Evolutionary conservation across 1,284 basidiomycete species (phyloP).

Genomic region (Leccinum griseonigrum): DNA sequence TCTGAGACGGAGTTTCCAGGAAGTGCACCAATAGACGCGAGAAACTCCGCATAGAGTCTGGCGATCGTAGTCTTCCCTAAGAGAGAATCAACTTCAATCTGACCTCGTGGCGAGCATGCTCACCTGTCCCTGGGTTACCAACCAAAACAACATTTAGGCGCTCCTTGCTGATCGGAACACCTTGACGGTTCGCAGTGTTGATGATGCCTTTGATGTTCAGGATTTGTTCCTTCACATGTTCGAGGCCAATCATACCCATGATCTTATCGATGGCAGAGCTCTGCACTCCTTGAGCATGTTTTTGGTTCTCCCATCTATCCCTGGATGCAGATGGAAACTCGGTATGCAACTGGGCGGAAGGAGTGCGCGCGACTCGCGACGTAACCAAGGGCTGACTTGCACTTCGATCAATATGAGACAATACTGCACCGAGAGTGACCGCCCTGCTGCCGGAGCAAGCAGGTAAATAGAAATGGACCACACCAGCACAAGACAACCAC

Average conservation of each 20-base stretch:
- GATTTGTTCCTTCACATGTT: background rate
- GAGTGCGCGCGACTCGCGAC: background rate
- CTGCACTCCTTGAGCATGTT: background rate
- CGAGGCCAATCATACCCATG: background rate
- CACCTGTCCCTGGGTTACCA: background rate
- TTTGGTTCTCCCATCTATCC: background rate
- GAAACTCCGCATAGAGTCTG: background rate
- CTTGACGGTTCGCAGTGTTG: background rate
- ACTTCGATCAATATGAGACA: background rate
- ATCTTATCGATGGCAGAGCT: background rate
- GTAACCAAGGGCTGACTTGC: background rate
- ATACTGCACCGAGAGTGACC: background rate
- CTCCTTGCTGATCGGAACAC: background rate
- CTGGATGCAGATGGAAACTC: background rate
- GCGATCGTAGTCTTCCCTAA: background rate
- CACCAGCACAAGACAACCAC: background rate
- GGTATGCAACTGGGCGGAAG: background rate
- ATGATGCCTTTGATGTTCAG: background rate
- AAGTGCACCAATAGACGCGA: background rate
- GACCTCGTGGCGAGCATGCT: background rate
- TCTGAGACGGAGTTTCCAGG: background rate
- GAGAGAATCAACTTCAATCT: background rate
- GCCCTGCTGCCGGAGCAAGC: background rate
- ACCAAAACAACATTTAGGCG: background rate
- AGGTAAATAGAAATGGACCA: background rate